Evolutionary conservation across 148 eudicot genomes (phyloP).

Genomic region (Chenopodium suecicum): DNA sequence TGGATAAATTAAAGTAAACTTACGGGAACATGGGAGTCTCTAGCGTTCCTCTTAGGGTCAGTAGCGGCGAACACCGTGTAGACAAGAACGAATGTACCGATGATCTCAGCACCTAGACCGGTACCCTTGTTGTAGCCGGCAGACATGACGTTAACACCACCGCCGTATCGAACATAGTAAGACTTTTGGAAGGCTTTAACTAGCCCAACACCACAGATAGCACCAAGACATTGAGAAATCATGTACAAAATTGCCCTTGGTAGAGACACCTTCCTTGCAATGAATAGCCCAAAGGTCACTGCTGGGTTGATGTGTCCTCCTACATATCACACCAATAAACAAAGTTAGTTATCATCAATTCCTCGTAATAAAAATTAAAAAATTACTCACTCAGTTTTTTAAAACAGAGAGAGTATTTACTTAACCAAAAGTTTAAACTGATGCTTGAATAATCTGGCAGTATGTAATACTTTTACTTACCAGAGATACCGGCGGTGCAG

Average conservation of each 20-base stretch:
- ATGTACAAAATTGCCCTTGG: conserved; percentile 56
- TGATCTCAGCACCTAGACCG: conserved; percentile 69
- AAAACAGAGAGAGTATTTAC: too few relatives aligned
- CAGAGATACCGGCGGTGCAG: conserved; percentile 88
- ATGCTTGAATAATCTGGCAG: too few relatives aligned
- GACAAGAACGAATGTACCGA: conserved; percentile 73
- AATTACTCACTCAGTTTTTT: background rate
- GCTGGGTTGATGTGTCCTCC: conserved; percentile 89
- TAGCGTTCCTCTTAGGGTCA: conserved; percentile 64
- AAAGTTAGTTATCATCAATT: background rate
- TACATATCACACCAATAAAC: background rate
- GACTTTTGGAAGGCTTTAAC: conserved; percentile 62
- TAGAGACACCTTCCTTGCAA: conserved; percentile 69
- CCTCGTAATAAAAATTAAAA: background rate
- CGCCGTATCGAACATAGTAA: conserved; percentile 49
- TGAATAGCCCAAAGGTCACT: conserved; percentile 66
- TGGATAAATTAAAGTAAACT: conserved; percentile 9
- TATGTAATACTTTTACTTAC: conserved; percentile 10
- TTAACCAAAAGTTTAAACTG: too few relatives aligned
- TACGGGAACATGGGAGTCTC: conserved; percentile 82
- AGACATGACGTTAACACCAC: conserved; percentile 59
- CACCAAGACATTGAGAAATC: conserved; percentile 66
- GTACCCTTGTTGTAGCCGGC: conserved; percentile 60
- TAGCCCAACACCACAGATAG: conserved; percentile 69
- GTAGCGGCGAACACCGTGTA: conserved; percentile 77